A percentile compares a stretch with the other conserved stretches of the same genome.
Evolutionary conservation across 2,329 filamentous ascomycete genomes (phyloP).

Genomic region (Thielaviopsis punctulata): DNA sequence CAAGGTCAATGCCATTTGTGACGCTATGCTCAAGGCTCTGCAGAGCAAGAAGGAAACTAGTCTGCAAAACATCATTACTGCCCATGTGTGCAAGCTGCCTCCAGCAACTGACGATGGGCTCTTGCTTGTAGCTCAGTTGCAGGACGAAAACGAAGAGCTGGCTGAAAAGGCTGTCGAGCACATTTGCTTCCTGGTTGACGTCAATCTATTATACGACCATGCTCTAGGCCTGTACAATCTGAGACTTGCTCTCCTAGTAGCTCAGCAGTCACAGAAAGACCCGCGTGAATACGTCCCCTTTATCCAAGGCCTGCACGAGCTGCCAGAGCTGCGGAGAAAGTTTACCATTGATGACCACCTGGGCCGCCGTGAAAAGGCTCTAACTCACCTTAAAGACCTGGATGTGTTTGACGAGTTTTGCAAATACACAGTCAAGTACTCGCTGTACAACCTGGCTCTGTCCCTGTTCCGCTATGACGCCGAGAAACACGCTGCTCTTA

Average conservation of each 20-base stretch:
- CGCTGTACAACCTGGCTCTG: constrained; percentile 62
- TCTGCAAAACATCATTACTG: constrained; percentile 86
- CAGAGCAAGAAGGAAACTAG: constrained; percentile 29
- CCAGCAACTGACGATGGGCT: constrained; percentile 80
- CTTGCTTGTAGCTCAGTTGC: constrained; percentile 57
- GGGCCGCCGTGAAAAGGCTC: constrained; percentile 56
- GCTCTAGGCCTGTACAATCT: constrained; percentile 84
- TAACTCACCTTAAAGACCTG: constrained; percentile 57
- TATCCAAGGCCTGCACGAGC: constrained; percentile 66
- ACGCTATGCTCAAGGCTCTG: constrained; percentile 60
- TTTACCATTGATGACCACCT: constrained; percentile 86
- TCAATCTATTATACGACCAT: constrained; percentile 79
- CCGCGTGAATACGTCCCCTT: constrained; percentile 92
- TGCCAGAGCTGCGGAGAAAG: constrained; percentile 51
- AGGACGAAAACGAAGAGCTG: constrained; percentile 48
- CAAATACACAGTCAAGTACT: constrained; percentile 61
- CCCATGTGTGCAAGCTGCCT: constrained; percentile 83
- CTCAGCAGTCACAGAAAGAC: constrained; percentile 90
- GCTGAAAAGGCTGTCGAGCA: constrained; percentile 87
- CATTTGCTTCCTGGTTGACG: constrained; percentile 91
- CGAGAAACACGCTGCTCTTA: constrained; percentile 48
- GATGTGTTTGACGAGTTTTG: constrained; percentile 54
- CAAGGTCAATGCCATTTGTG: constrained; percentile 81
- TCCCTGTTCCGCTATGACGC: constrained; percentile 70
- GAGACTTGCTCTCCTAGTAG: constrained; percentile 74